A percentile compares a stretch with the other conserved stretches of the same genome.
Evolutionary conservation across 148 eudicot genomes (phyloP).

Genomic region (Amaranthus hypochondriacus): DNA sequence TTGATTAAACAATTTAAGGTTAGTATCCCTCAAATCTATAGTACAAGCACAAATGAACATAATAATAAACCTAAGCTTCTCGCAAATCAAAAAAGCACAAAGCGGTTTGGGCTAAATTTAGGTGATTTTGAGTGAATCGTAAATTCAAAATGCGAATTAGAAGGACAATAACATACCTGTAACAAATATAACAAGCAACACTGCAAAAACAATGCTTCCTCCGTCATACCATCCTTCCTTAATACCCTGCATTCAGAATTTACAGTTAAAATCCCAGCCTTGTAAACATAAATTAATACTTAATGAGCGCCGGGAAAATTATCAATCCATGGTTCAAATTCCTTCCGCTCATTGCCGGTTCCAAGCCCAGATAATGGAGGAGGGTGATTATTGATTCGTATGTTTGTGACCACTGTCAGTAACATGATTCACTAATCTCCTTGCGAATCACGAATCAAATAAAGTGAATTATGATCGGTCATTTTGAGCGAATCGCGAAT

Average conservation of each 20-base stretch:
- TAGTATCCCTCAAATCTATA: background rate
- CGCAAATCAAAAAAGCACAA: too few relatives aligned
- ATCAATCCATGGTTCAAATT: background rate
- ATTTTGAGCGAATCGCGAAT: too few relatives aligned
- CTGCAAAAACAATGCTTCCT: slow-evolving; percentile 94
- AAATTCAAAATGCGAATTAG: too few relatives aligned
- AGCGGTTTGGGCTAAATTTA: background rate
- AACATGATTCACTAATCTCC: background rate
- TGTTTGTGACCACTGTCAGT: background rate
- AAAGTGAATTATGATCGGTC: too few relatives aligned
- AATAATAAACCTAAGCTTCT: too few relatives aligned
- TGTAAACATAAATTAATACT: background rate
- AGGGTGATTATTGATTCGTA: background rate
- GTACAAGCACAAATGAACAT: too few relatives aligned
- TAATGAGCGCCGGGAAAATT: background rate
- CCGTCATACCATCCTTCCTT: slow-evolving; percentile 93
- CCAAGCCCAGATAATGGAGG: too few relatives aligned
- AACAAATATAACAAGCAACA: slow-evolving; percentile 73
- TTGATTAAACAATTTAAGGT: slow-evolving; percentile 7
- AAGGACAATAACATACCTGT: slow-evolving; percentile 46
- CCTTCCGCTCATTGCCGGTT: background rate
- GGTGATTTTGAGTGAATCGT: too few relatives aligned
- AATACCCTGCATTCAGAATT: slow-evolving; percentile 44
- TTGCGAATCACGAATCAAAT: too few relatives aligned
- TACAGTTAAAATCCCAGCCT: background rate